Evolutionary conservation across 768 basidiomycete species (phyloP), one percentile per base, ranked within the genome.

Genomic region (Hemileccinum rubropunctum): DNA sequence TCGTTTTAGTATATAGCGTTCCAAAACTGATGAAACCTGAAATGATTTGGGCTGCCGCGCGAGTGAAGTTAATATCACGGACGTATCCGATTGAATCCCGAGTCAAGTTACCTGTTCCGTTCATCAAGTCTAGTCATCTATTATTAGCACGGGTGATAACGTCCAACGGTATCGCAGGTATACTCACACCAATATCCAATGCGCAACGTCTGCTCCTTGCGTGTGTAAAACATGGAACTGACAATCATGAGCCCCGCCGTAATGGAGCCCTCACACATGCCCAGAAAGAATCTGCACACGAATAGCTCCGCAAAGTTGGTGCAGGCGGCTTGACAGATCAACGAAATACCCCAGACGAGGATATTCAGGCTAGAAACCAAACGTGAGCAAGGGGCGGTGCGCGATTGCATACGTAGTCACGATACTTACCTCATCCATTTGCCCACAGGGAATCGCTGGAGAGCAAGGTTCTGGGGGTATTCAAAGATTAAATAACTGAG

Each of bases 241-340:
- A 88, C 81, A 42, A 89, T 84, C 76, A 89, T 67, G 65, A 89
- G 87, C 0, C 86, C 87, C 1, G 88, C 82, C 0, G 87, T 88
- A 54, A 86, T 80, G 6, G 72, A 73, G 4, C 77, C 86, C 88
- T 6, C 88, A 59, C 86, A 89, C 68, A 82, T 77, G 28, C 88
- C 88, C 6, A 90, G 67, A 18, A 90, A 70, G 14, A 87, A 56
- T 14, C 87, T 77, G 20, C 82, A 81, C 14, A 75, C 75, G 76
- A 77, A 56, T 88, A 89, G 72, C 1, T 78, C 80, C 0, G 76
- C 77, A 56, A 88, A 89, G 60, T 80, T 81, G 54, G 71, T 84
- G 73, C 86, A 88, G 0, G 85, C 88, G 0, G 84, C 84, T 54
- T 89, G 86, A 3, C 70, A 65, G 36, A 72, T 75, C 6, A 88